Evolutionary conservation across 352 stramenopile genomes (phyloP), one percentile per base, ranked within the genome.

Genomic region (Phytopythium sindhum): DNA sequence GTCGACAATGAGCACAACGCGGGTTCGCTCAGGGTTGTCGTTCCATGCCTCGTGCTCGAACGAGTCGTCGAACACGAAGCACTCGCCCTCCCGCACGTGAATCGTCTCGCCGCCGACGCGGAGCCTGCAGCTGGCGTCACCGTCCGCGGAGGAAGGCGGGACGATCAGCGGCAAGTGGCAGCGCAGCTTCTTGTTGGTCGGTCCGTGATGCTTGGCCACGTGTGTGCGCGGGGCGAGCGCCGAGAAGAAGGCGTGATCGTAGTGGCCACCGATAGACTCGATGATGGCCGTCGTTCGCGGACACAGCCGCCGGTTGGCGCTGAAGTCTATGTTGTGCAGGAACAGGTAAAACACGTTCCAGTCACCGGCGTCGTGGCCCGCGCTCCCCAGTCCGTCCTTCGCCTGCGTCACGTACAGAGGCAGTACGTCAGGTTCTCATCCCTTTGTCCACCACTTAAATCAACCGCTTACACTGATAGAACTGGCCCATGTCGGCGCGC

Each of bases 41-140:
- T 99, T 99, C 96, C 96, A 99, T 6, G 98, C 97, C 75, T 99
- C 91, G 75, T 99, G 97, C 75, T 99, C 92, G 73, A 98, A 99
- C 28, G 88, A 97, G 80, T 99, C 97, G 74, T 99, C 97, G 64
- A 99, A 98, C 6, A 99, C 68, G 33, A 99, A 81, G n/a, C 91
- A 96, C 50, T 98, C 90, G 54, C 95, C 96, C 66, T 97, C 81
- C 47, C 89, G 59, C 56, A 90, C 92, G 21, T 78, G 37, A 26
- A 95, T 70, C 12, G 80, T 73, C 56, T 95, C 72, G 54, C 81
- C 70, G 15, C 88, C 90, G 23, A 88, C 87, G 29, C 89, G 88
- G 28, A 97, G 72, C 12, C 80, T 71, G 29, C 87, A 91, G 41
- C 68, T 33, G 12, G 63, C 68, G 14, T 63, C 47, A n/a, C 54